Conservation (phyloP, 805 yeast species). For the Priceomyces haplophilus region DNA sequence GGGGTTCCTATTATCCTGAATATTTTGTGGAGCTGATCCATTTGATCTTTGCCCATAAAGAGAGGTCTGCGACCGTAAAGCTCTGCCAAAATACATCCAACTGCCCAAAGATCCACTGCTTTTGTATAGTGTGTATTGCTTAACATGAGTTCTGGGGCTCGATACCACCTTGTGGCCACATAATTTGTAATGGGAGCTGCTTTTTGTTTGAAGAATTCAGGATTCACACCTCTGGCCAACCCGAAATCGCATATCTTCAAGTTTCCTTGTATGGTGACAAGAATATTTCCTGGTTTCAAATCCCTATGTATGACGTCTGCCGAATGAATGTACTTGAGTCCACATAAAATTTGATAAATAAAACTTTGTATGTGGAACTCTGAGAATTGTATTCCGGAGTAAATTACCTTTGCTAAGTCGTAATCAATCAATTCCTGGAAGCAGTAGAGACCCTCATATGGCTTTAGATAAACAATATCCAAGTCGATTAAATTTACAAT, state of each 20-base stretch:
- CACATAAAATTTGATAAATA: slow-evolving; percentile 79
- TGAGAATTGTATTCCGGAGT: slow-evolving; percentile 72
- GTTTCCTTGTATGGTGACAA: slow-evolving; percentile 69
- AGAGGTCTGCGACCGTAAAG: slow-evolving; percentile 76
- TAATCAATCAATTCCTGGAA: slow-evolving; percentile 81
- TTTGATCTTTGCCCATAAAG: slow-evolving; percentile 70
- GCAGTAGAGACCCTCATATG: slow-evolving; percentile 85
- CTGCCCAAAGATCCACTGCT: slow-evolving; percentile 86
- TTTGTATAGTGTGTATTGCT: slow-evolving; percentile 59
- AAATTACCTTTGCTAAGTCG: slow-evolving; percentile 79
- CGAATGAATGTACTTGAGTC: slow-evolving; percentile 82
- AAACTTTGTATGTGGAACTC: slow-evolving; percentile 78
- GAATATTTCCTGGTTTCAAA: slow-evolving; percentile 85
- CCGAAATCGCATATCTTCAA: slow-evolving; percentile 94
- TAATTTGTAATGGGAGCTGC: slow-evolving; percentile 64
- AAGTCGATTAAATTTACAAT: slow-evolving; percentile 71
- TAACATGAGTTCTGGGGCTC: slow-evolving; percentile 87
- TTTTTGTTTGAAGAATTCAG: slow-evolving; percentile 26
- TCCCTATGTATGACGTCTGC: slow-evolving; percentile 93
- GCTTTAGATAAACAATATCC: slow-evolving; percentile 62
- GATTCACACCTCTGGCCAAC: slow-evolving; percentile 71
- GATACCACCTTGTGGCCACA: slow-evolving; percentile 93
- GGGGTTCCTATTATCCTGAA: slow-evolving; percentile 73
- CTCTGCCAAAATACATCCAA: slow-evolving; percentile 88
- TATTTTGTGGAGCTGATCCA: slow-evolving; percentile 70